Percentiles rank a stretch among this genome's conserved stretches.
phyloP scores from a whole-genome alignment of 176 grass and related monocot genomes.

The Eragrostis curvula region DNA sequence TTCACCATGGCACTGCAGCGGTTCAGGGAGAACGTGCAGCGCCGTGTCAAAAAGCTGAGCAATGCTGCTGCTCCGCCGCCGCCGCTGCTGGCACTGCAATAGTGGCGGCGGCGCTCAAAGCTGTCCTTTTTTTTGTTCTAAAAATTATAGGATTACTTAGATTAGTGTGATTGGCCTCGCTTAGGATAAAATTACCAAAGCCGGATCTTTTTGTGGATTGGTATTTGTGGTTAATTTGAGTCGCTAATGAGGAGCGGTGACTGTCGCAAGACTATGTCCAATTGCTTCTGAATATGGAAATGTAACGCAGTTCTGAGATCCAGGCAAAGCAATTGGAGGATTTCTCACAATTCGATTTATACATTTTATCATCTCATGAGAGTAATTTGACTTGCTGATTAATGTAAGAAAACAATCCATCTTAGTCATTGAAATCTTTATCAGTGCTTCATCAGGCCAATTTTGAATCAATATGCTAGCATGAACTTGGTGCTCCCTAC shows the following conservation, averaged over 20 bases:
- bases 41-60: not conserved
- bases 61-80: not conserved
- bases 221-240: not conserved
- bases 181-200: not conserved
- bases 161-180: not conserved
- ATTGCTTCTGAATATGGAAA: not conserved
- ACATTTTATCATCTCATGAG: not conserved
- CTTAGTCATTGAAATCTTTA: not conserved
- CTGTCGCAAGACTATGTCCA: not conserved
- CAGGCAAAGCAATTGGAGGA: not conserved
- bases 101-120: not conserved
- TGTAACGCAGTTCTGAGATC: not conserved
- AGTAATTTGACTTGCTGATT: not conserved
- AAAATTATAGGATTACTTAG: not conserved
- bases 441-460: not conserved
- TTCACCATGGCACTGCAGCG: conserved; percentile 18
- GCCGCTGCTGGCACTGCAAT: not conserved
- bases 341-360: not conserved
- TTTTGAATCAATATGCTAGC: not conserved
- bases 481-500: too few relatives aligned
- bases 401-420: too few relatives aligned
- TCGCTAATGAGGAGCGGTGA: too few relatives aligned
- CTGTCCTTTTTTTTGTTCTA: not conserved
- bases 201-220: not conserved
- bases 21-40: not conserved